These are phyloP conservation scores for Brasilioporus rufonigricans DNA, from an alignment of 768 basidiomycete species.

Conservation along the genomic window DNA sequence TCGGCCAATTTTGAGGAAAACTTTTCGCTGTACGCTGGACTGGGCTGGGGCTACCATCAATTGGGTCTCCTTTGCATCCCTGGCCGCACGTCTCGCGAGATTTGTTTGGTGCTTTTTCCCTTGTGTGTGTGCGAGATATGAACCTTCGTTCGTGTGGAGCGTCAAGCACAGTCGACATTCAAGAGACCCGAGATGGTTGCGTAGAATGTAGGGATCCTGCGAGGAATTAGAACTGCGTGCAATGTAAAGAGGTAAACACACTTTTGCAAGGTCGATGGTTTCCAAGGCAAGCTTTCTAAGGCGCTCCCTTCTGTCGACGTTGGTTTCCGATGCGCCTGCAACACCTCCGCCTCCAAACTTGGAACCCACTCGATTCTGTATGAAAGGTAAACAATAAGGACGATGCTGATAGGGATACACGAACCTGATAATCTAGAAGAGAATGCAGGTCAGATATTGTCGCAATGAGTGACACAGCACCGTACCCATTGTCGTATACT, in stretches of 20 bases:
- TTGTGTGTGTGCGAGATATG: conserved; percentile 98
- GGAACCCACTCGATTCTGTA: conserved; percentile 91
- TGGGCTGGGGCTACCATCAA: conserved; percentile 85
- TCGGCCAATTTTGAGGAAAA: conserved; percentile 95
- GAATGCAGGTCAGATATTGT: conserved; percentile 5
- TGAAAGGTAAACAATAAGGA: conserved; percentile 2
- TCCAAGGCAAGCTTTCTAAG: conserved; percentile 93
- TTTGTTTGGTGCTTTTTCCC: conserved; percentile 99
- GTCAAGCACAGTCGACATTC: conserved; percentile 98
- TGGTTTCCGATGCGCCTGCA: conserved; percentile 91
- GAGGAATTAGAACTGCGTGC: conserved; percentile 10
- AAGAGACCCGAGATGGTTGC: conserved; percentile 96
- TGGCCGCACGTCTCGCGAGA: conserved; percentile 94
- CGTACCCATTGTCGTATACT: conserved; percentile 26
- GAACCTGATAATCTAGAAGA: conserved; percentile 65
- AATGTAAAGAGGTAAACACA: conserved; percentile 30
- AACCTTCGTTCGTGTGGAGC: conserved; percentile 98
- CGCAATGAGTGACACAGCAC: not conserved
- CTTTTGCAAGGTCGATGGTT: conserved; percentile 98
- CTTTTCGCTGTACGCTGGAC: conserved; percentile 81
- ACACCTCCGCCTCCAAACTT: conserved; percentile 97
- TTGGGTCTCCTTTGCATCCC: conserved; percentile 92
- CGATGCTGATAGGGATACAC: conserved; percentile 4
- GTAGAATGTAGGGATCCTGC: conserved; percentile 96
- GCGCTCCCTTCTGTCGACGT: conserved; percentile 93